Conservation (phyloP, 768 basidiomycete species). For the Rhodosporidiobolus sp. region DNA sequence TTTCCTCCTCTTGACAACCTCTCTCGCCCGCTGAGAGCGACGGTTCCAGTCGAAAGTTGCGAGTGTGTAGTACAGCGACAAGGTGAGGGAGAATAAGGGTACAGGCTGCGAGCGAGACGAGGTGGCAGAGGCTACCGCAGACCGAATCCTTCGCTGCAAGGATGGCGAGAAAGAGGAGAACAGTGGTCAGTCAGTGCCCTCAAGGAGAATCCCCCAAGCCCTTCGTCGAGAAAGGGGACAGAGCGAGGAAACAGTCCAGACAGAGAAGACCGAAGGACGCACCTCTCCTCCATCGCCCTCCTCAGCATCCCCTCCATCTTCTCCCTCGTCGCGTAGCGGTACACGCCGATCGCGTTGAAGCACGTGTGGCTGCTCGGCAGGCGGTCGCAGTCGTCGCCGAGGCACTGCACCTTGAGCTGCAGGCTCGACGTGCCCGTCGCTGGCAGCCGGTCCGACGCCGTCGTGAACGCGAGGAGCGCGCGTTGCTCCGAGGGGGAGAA, state of each 20-base stretch:
- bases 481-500: constrained; percentile 16
- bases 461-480: constrained; percentile 42
- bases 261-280: background rate
- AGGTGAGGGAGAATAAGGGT: background rate
- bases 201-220: background rate
- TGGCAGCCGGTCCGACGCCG: constrained; percentile 41
- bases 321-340: constrained; percentile 3
- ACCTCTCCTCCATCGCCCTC: constrained; percentile 35
- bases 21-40: no score
- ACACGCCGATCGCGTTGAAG: constrained; percentile 37
- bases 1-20: no score
- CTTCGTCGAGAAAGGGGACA: no score
- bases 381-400: constrained; percentile 8
- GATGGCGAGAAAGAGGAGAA: background rate
- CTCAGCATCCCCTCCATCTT: constrained; percentile 17
- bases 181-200: no score
- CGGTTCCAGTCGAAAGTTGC: no score
- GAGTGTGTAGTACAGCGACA: background rate
- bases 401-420: constrained; percentile 26
- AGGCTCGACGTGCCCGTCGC: constrained; percentile 37
- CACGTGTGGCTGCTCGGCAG: constrained; percentile 37
- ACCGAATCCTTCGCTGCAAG: constrained; percentile 23
- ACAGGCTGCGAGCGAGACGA: background rate
- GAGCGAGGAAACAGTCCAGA: no score
- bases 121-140: constrained; percentile 6